These are phyloP conservation scores for Curvularia spicifera DNA, from an alignment of 2,329 filamentous ascomycete genomes.

Conservation along the genomic window DNA sequence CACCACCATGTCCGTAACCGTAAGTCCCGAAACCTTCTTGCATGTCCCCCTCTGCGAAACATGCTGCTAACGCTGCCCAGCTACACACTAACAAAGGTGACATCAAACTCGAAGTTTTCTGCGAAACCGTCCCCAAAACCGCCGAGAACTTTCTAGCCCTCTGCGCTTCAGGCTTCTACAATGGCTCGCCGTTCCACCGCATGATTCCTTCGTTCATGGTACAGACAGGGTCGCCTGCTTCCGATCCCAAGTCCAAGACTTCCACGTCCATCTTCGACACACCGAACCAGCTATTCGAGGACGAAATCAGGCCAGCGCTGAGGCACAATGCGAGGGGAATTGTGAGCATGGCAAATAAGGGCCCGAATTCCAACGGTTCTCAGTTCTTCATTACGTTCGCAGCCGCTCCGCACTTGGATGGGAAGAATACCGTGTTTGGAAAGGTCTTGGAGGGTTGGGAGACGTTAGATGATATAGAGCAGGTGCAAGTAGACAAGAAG, in stretches of 20 bases:
- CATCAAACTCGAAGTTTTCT: conserved; percentile 95
- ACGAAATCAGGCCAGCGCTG: conserved; percentile 77
- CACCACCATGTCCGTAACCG: conserved; percentile 56
- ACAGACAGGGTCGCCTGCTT: conserved; percentile 69
- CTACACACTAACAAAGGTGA: conserved; percentile 89
- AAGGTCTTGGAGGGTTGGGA: conserved; percentile 66
- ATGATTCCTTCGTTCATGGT: conserved; percentile 82
- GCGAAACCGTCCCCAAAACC: conserved; percentile 91
- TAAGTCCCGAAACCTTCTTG: conserved; percentile 29
- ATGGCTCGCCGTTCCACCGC: conserved; percentile 77
- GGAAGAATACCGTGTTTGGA: conserved; percentile 84
- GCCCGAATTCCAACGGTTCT: conserved; percentile 73
- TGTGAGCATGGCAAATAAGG: conserved; percentile 80
- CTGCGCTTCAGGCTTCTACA: conserved; percentile 79
- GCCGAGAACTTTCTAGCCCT: conserved; percentile 91
- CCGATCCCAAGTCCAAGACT: conserved; percentile 63
- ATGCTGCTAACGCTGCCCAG: conserved; percentile 21
- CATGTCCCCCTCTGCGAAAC: neutral
- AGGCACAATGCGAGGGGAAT: conserved; percentile 72
- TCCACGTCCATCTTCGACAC: conserved; percentile 73
- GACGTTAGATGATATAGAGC: conserved; percentile 75
- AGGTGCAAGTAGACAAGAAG: conserved; percentile 77
- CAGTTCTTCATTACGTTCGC: conserved; percentile 85
- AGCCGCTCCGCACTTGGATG: conserved; percentile 79
- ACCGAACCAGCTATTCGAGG: conserved; percentile 66